Conservation (phyloP, 352 stramenopile species). For the Globisporangium cylindrosporum region DNA sequence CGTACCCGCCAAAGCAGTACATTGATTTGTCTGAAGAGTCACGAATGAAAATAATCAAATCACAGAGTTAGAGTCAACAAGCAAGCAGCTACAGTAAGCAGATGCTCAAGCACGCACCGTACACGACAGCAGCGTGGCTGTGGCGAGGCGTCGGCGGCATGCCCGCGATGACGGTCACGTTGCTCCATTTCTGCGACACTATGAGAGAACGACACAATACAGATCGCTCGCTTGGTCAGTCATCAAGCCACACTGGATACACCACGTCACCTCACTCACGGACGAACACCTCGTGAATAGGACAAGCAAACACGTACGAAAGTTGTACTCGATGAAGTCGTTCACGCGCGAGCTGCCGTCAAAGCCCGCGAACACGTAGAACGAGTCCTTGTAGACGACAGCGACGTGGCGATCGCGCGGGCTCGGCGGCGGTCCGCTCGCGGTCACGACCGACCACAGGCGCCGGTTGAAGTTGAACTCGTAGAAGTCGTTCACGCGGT, state of each 20-base stretch:
- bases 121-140: slow-evolving; percentile 93
- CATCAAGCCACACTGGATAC: slow-evolving; percentile 1
- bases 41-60: neutral
- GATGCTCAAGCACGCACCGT: slow-evolving; percentile 33
- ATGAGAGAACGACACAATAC: neutral
- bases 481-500: slow-evolving; percentile 94
- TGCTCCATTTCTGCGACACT: slow-evolving; percentile 83
- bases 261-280: neutral
- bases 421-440: slow-evolving; percentile 69
- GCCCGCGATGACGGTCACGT: slow-evolving; percentile 71
- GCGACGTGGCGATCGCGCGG: slow-evolving; percentile 94
- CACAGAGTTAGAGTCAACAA: neutral
- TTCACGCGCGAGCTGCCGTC: slow-evolving; percentile 92
- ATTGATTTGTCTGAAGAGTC: slow-evolving; percentile 65
- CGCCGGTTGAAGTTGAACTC: slow-evolving; percentile 90
- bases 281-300: neutral
- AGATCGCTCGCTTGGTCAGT: neutral
- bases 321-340: slow-evolving; percentile 95
- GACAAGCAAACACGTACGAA: slow-evolving; percentile 52
- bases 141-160: slow-evolving; percentile 91
- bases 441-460: slow-evolving; percentile 67
- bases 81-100: neutral
- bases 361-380: slow-evolving; percentile 95
- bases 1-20: slow-evolving; percentile 94
- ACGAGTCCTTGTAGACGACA: slow-evolving; percentile 91